Evolutionary conservation across 148 eudicot species (phyloP).

Genomic region (Mesembryanthemum crystallinum): DNA sequence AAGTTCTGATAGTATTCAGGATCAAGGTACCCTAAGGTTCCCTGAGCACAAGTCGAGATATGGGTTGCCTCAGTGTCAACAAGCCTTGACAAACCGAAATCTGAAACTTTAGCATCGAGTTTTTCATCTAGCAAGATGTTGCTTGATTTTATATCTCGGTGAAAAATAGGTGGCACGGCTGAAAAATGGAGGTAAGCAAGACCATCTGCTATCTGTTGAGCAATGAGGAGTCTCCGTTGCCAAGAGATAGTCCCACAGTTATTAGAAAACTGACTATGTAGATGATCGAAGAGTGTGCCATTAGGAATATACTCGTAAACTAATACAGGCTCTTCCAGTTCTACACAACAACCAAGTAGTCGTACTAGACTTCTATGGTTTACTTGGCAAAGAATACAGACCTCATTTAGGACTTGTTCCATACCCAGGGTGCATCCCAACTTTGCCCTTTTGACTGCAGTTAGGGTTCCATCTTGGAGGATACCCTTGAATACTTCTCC

Average conservation of each 20-base stretch:
- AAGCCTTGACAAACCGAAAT: conserved; percentile 62
- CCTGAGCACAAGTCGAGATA: conserved; percentile 54
- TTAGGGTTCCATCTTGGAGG: conserved; percentile 44
- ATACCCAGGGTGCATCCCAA: conserved; percentile 48
- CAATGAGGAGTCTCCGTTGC: conserved; percentile 41
- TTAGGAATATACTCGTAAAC: conserved; percentile 49
- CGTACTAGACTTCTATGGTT: conserved; percentile 54
- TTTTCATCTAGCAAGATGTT: conserved; percentile 55
- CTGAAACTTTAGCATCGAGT: conserved; percentile 57
- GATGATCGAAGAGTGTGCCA: conserved; percentile 58
- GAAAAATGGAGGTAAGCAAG: conserved; percentile 58
- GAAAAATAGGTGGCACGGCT: conserved; percentile 55
- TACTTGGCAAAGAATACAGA: conserved; percentile 59
- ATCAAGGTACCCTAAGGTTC: conserved; percentile 60
- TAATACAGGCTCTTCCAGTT: conserved; percentile 49
- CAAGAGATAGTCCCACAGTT: conserved; percentile 37
- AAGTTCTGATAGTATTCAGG: conserved; percentile 57
- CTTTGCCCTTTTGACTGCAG: conserved; percentile 58
- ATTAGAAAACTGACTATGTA: conserved; percentile 35
- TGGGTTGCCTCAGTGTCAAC: conserved; percentile 45
- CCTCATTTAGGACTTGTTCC: conserved; percentile 61
- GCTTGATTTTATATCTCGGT: conserved; percentile 58
- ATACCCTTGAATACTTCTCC: conserved; percentile 59
- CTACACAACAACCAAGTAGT: conserved; percentile 57
- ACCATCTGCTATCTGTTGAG: conserved; percentile 56